phyloP scores from a whole-genome alignment of 805 yeast species.

The Metschnikowia noctiluminum region DNA sequence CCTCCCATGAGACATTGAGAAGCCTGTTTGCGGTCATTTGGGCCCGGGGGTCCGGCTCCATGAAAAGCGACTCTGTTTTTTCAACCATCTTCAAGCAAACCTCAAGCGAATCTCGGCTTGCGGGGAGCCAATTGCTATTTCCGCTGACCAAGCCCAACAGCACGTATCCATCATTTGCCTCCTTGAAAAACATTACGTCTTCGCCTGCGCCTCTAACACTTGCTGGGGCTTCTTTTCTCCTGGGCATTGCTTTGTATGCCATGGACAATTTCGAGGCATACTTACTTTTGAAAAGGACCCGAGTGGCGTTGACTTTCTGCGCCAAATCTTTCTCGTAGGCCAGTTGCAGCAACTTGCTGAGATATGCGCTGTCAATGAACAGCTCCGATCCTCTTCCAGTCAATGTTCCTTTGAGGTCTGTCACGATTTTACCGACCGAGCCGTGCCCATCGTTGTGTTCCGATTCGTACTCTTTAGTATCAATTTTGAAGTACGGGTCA shows the following conservation, averaged over 20 bases:
- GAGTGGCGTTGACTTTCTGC: background rate
- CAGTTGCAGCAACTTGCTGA: background rate
- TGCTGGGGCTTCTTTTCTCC: background rate
- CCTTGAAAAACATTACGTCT: background rate
- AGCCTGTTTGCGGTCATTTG: background rate
- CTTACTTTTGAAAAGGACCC: background rate
- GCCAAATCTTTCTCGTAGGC: background rate
- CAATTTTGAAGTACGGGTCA: background rate
- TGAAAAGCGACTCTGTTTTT: background rate
- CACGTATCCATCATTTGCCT: background rate
- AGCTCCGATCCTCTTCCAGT: background rate
- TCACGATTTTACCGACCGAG: background rate
- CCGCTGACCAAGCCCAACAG: background rate
- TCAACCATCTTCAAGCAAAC: background rate
- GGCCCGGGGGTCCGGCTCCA: background rate
- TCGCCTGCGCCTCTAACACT: background rate
- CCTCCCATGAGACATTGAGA: background rate
- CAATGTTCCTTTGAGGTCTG: background rate
- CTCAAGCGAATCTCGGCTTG: background rate
- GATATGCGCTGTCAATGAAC: background rate
- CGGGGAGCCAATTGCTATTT: conserved; percentile 2
- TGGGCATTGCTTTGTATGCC: background rate
- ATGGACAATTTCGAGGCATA: background rate
- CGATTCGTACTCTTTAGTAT: background rate
- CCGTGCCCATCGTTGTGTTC: background rate